A percentile compares a stretch with the other conserved stretches of the same genome.
Evolutionary conservation across 2,329 filamentous ascomycete genomes (phyloP).

Genomic region (Ustilaginoidea virens): DNA sequence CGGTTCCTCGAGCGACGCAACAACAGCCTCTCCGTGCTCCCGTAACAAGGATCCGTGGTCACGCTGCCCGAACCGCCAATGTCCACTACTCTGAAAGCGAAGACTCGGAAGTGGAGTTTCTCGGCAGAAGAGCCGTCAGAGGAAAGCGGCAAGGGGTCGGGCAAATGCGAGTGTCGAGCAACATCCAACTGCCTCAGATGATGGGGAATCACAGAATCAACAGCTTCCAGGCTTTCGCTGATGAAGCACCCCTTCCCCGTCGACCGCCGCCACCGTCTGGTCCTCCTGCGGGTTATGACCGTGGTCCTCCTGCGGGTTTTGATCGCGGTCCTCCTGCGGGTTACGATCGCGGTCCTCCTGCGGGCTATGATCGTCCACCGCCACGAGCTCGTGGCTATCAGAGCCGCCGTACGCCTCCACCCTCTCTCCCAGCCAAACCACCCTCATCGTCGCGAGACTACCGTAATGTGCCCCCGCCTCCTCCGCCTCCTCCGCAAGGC

Average conservation of each 20-base stretch:
- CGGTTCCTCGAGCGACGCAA: slow-evolving; percentile 8
- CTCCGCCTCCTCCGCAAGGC: slow-evolving; percentile 5
- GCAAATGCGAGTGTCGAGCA: slow-evolving; percentile 24
- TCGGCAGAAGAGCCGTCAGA: slow-evolving; percentile 19
- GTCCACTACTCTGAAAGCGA: slow-evolving; percentile 31
- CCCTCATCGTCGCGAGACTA: slow-evolving; percentile 12
- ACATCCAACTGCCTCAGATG: slow-evolving; percentile 21
- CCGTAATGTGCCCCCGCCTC: slow-evolving; percentile 15
- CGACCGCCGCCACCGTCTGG: slow-evolving; percentile 21
- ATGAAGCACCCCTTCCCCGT: slow-evolving; percentile 22
- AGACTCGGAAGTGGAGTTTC: slow-evolving; percentile 29
- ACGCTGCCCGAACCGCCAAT: slow-evolving; percentile 19
- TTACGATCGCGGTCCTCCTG: too few species aligned
- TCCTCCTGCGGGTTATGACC: too few species aligned
- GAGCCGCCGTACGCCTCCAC: slow-evolving; percentile 3
- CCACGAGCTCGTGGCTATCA: too few species aligned
- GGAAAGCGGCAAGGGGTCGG: slow-evolving; percentile 13
- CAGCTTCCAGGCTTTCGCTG: slow-evolving; percentile 7
- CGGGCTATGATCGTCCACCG: slow-evolving; percentile 12
- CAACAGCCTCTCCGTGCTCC: slow-evolving; percentile 10
- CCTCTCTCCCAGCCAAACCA: slow-evolving; percentile 16
- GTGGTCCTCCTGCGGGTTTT: too few species aligned
- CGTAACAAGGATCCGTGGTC: slow-evolving; percentile 19
- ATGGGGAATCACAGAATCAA: slow-evolving; percentile 7
- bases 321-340: too few species aligned